phyloP scores from a whole-genome alignment of 805 yeast genomes.

The Cyberlindnera sargentensis region DNA sequence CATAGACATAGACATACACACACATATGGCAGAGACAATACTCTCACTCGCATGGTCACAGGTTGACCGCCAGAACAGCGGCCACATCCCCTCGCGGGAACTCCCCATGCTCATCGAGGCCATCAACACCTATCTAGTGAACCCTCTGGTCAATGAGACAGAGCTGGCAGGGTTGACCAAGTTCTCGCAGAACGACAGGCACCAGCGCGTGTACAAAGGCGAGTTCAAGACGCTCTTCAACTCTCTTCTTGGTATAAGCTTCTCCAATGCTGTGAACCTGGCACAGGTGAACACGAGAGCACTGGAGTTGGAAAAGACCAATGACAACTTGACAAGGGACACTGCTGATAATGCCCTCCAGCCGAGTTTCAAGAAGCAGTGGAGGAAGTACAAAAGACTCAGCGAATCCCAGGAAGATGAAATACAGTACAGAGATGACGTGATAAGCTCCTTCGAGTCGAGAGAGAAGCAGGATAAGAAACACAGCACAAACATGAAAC shows the following conservation, averaged over 20 bases:
- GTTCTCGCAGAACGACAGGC: slow-evolving; percentile 25
- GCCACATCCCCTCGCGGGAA: slow-evolving; percentile 17
- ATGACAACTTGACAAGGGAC: neutral
- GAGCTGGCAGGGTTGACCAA: slow-evolving; percentile 22
- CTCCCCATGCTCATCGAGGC: slow-evolving; percentile 17
- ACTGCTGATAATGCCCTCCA: slow-evolving; percentile 1
- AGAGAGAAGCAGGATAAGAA: slow-evolving; percentile 8
- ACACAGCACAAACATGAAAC: slow-evolving; percentile 2
- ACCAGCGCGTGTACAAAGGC: slow-evolving; percentile 25
- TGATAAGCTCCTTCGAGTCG: slow-evolving; percentile 16
- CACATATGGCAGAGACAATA: neutral
- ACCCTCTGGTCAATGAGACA: slow-evolving; percentile 21
- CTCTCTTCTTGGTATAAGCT: slow-evolving; percentile 27
- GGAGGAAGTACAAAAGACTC: slow-evolving; percentile 13
- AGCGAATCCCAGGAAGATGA: slow-evolving; percentile 21
- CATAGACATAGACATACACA: neutral
- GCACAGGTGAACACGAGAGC: slow-evolving; percentile 9
- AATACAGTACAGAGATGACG: slow-evolving; percentile 19
- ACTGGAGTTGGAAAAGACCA: neutral
- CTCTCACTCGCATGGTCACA: slow-evolving; percentile 17
- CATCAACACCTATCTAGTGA: slow-evolving; percentile 16
- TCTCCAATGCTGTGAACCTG: slow-evolving; percentile 22
- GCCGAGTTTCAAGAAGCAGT: slow-evolving; percentile 19
- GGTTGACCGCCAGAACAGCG: slow-evolving; percentile 11
- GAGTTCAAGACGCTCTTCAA: slow-evolving; percentile 27